Conservation (phyloP, 169 alveolate genomes). For the Plasmodium billcollinsi region DNA sequence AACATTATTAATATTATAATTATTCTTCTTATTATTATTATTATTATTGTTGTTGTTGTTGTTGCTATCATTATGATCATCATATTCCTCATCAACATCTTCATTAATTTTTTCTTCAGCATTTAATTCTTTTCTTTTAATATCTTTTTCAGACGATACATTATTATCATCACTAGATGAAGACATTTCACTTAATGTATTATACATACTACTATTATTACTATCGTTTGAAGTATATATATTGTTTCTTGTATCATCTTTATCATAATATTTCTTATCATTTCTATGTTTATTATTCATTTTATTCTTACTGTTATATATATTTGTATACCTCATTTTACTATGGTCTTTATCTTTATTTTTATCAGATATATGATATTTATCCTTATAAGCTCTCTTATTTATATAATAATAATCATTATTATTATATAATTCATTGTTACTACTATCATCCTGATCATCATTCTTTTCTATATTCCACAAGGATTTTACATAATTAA, state of each 20-base stretch:
- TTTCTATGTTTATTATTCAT: constrained; percentile 14
- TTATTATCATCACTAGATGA: constrained; percentile 53
- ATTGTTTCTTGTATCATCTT: constrained; percentile 22
- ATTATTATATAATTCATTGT: constrained; percentile 13
- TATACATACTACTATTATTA: neutral
- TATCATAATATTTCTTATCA: neutral
- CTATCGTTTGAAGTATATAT: neutral
- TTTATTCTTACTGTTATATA: neutral
- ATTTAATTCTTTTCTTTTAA: constrained; percentile 57
- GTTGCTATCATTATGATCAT: neutral
- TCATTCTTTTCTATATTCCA: constrained; percentile 74
- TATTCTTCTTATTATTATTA: constrained; percentile 3
- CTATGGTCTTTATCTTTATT: no score
- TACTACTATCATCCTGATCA: constrained; percentile 29
- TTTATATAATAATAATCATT: neutral
- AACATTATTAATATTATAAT: neutral
- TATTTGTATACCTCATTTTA: neutral
- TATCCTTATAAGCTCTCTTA: no score
- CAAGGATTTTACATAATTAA: constrained; percentile 68
- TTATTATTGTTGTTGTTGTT: neutral
- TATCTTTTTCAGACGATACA: constrained; percentile 70
- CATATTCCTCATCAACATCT: constrained; percentile 1
- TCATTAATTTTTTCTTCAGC: constrained; percentile 72
- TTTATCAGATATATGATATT: no score
- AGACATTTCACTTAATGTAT: constrained; percentile 7